phyloP scores from a whole-genome alignment of 495 filamentous ascomycete genomes.

The Pyronema omphalodes region DNA sequence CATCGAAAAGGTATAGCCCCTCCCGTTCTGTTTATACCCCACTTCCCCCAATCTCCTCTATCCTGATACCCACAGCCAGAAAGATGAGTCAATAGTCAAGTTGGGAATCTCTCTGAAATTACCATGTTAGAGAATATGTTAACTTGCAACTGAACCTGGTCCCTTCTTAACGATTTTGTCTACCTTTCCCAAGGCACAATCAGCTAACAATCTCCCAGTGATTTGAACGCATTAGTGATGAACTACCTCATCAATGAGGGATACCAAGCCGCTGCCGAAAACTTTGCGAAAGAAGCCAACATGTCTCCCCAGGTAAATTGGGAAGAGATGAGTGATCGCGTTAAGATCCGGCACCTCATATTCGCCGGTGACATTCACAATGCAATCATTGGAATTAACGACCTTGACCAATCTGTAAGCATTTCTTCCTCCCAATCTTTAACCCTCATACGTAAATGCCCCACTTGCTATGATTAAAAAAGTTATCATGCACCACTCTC shows the following conservation, averaged over 20 bases:
- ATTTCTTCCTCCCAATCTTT: constrained; percentile 6
- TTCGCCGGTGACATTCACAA: constrained; percentile 64
- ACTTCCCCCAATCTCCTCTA: constrained; percentile 1
- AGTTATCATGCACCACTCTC: constrained; percentile 99
- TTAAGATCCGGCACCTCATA: constrained; percentile 63
- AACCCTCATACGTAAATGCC: constrained; percentile 11
- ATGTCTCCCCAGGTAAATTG: constrained; percentile 51
- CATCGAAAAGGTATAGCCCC: constrained; percentile 66
- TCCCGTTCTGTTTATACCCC: constrained; percentile 5
- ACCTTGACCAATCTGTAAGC: constrained; percentile 50
- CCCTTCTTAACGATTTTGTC: constrained; percentile 8
- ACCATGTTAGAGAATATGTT: constrained; percentile 67
- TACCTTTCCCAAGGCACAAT: constrained; percentile 3
- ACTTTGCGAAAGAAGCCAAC: constrained; percentile 87
- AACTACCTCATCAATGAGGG: constrained; percentile 95
- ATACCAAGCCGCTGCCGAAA: constrained; percentile 80
- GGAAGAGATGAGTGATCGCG: constrained; percentile 54
- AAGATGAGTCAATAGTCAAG: constrained; percentile 82
- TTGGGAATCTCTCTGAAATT: constrained; percentile 99
- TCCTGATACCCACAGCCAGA: constrained; percentile 19
- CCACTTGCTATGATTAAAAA: constrained; percentile 73
- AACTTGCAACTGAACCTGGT: constrained; percentile 49
- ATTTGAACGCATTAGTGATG: constrained; percentile 89
- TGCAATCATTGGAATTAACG: constrained; percentile 75
- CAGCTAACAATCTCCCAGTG: constrained; percentile 34